Evolutionary conservation across 345 rosid genomes (phyloP).

Genomic region (Brassica carinata): DNA sequence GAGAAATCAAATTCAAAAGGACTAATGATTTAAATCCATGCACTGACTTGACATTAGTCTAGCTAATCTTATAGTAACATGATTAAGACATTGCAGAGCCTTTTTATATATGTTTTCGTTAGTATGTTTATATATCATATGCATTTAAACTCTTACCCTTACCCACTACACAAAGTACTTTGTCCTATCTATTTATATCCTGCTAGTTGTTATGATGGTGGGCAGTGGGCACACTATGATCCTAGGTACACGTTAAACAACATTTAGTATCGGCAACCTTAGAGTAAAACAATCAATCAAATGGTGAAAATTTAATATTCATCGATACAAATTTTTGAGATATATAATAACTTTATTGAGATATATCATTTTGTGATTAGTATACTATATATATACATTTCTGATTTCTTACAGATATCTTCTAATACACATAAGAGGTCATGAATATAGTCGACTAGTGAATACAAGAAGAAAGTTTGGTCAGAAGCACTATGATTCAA

Average conservation of each 20-base stretch:
- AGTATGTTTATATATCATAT: neutral
- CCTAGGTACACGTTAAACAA: neutral
- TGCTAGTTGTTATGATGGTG: conserved; percentile 14
- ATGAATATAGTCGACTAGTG: neutral
- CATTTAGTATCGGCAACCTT: neutral
- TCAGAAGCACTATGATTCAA: conserved; percentile 1
- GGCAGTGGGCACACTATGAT: conserved; percentile 18
- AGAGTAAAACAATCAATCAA: neutral
- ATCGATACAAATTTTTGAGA: neutral
- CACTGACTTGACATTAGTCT: conserved; percentile 29
- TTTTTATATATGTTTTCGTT: conserved; percentile 1
- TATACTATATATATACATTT: neutral
- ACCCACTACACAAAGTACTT: conserved; percentile 14
- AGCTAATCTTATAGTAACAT: conserved; percentile 27
- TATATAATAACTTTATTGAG: neutral
- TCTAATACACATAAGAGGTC: neutral
- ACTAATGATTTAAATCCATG: conserved; percentile 39
- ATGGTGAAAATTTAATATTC: neutral
- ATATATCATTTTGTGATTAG: neutral
- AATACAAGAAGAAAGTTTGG: conserved; percentile 1
- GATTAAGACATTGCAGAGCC: conserved; percentile 23
- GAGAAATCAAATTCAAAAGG: conserved; percentile 21
- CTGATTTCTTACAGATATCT: neutral
- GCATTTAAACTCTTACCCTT: conserved; percentile 3
- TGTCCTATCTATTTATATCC: conserved; percentile 17